These are phyloP conservation scores for Ogataea thermomethanolica DNA, from an alignment of 805 yeast genomes.

Conservation along the genomic window DNA sequence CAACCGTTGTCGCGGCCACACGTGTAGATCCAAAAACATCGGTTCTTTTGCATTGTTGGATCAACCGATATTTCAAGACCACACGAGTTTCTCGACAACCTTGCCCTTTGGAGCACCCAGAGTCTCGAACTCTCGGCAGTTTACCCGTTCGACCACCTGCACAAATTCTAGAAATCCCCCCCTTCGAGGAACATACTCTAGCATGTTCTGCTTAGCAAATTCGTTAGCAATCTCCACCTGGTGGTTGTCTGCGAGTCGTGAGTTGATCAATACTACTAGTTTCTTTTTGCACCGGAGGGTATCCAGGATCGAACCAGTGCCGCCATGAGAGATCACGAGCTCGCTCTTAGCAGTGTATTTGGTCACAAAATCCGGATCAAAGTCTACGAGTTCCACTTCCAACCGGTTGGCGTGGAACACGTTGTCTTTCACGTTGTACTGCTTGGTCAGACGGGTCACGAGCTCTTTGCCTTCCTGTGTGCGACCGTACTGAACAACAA, in stretches of 20 bases:
- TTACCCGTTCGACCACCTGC: slow-evolving; percentile 12
- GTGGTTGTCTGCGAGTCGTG: slow-evolving; percentile 79
- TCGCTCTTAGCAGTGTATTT: slow-evolving; percentile 44
- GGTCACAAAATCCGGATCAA: slow-evolving; percentile 39
- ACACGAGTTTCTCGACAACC: slow-evolving; percentile 20
- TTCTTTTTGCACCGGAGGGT: slow-evolving; percentile 53
- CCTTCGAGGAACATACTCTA: slow-evolving; percentile 17
- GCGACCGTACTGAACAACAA: slow-evolving; percentile 61
- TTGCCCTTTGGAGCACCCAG: slow-evolving; percentile 26
- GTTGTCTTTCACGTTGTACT: neutral
- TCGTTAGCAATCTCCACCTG: slow-evolving; percentile 73
- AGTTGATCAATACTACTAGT: slow-evolving; percentile 69
- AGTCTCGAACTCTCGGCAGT: slow-evolving; percentile 9
- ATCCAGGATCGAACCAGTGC: slow-evolving; percentile 89
- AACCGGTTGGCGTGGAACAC: slow-evolving; percentile 12
- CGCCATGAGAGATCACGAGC: slow-evolving; percentile 82
- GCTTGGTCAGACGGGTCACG: slow-evolving; percentile 6
- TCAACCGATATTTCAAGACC: slow-evolving; percentile 6
- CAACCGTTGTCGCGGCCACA: too few relatives aligned
- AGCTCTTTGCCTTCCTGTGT: slow-evolving; percentile 13
- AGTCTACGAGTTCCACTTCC: slow-evolving; percentile 43
- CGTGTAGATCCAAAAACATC: neutral
- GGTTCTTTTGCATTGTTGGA: neutral
- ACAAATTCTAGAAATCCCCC: slow-evolving; percentile 19
- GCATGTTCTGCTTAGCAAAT: slow-evolving; percentile 36